phyloP scores from a whole-genome alignment of 2,329 filamentous ascomycete genomes.

The Calonectria pseudoturangicola region DNA sequence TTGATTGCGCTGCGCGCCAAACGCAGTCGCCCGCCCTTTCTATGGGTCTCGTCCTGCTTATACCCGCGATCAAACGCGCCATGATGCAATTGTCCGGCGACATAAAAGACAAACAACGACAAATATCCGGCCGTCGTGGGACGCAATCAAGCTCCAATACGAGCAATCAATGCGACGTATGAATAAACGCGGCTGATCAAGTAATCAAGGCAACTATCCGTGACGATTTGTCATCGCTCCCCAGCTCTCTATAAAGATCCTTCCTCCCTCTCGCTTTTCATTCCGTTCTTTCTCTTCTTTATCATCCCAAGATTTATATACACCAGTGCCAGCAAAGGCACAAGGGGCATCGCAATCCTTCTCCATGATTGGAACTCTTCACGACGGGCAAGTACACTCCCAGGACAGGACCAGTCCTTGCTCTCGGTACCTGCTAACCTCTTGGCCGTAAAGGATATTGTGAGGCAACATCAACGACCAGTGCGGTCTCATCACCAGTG shows the following conservation, averaged over 20 bases:
- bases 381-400: background rate
- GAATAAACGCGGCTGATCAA: background rate
- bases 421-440: background rate
- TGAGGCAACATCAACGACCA: background rate
- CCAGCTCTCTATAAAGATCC: background rate
- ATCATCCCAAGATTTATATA: background rate
- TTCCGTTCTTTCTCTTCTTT: background rate
- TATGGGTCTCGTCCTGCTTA: background rate
- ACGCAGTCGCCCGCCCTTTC: background rate
- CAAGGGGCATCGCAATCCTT: background rate
- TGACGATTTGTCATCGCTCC: background rate
- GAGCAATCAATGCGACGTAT: background rate
- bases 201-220: background rate
- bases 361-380: background rate
- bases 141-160: slow-evolving; percentile 6
- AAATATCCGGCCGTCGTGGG: background rate
- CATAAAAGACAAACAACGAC: background rate
- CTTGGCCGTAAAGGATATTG: too few relatives aligned
- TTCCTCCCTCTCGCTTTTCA: background rate
- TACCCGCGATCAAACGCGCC: background rate
- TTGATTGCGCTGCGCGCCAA: background rate
- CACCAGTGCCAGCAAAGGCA: background rate
- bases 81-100: background rate
- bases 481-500: background rate
- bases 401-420: background rate